phyloP scores from a whole-genome alignment of 2,329 filamentous ascomycete species.

The Alternaria brassicicola region DNA sequence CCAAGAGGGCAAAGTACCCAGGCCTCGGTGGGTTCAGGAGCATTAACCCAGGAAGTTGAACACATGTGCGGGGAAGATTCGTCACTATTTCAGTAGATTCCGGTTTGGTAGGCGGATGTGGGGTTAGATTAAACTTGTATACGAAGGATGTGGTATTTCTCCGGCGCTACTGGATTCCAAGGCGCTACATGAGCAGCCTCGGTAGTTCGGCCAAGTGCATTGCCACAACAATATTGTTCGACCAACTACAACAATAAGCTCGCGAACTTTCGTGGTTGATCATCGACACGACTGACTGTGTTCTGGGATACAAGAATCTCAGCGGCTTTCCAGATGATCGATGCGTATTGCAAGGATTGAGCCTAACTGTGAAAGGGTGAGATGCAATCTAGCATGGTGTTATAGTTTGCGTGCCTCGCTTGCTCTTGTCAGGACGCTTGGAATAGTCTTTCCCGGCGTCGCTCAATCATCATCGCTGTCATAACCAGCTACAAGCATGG shows the following conservation, averaged over 20 bases:
- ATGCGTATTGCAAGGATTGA: not conserved
- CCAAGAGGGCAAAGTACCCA: not conserved
- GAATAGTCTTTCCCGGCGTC: not conserved
- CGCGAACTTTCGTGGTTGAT: not conserved
- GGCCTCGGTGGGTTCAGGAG: not conserved
- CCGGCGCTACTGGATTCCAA: conserved; percentile 3
- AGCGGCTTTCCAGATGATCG: not conserved
- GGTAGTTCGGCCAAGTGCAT: conserved; percentile 13
- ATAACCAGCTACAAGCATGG: conserved; percentile 38
- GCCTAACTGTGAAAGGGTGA: not conserved
- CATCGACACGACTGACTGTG: not conserved
- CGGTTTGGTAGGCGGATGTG: conserved; percentile 5
- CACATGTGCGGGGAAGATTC: not conserved
- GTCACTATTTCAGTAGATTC: not conserved
- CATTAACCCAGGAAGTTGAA: not conserved
- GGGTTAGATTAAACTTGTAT: conserved; percentile 15
- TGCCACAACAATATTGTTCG: not conserved
- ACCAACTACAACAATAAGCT: not conserved
- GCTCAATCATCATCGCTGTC: conserved; percentile 38
- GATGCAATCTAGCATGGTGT: not conserved
- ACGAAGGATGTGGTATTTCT: conserved; percentile 10
- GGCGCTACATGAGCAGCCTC: not conserved
- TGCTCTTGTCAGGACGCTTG: conserved; percentile 2
- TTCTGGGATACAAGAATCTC: not conserved
- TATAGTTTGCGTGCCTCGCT: not conserved